phyloP scores from a whole-genome alignment of 2,329 filamentous ascomycete genomes.

The Amauroascus niger region DNA sequence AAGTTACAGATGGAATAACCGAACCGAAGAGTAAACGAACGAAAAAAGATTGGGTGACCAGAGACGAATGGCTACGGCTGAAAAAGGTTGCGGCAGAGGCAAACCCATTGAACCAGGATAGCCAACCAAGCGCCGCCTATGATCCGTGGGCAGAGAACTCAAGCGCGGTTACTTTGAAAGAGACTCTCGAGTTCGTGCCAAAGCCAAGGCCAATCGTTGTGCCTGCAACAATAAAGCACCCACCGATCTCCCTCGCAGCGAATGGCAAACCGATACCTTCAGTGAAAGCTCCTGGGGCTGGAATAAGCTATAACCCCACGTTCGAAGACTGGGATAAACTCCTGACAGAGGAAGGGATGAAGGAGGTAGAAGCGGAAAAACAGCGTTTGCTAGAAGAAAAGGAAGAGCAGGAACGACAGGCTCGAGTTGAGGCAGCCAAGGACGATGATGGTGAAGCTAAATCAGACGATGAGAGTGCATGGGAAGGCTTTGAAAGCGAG shows the following conservation, averaged over 20 bases:
- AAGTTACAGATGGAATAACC: slow-evolving; percentile 62
- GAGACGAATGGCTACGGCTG: slow-evolving; percentile 72
- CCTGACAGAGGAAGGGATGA: slow-evolving; percentile 62
- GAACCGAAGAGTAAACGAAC: slow-evolving; percentile 59
- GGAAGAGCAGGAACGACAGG: slow-evolving; percentile 56
- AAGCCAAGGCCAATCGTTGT: slow-evolving; percentile 57
- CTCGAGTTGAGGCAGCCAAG: slow-evolving; percentile 62
- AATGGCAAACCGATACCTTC: slow-evolving; percentile 70
- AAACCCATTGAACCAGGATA: slow-evolving; percentile 42
- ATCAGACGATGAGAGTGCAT: slow-evolving; percentile 82
- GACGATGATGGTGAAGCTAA: slow-evolving; percentile 64
- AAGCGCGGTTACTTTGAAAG: slow-evolving; percentile 30
- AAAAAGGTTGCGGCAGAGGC: slow-evolving; percentile 66
- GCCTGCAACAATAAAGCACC: slow-evolving; percentile 64
- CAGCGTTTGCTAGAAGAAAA: slow-evolving; percentile 59
- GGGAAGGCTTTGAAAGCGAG: slow-evolving; percentile 81
- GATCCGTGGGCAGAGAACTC: slow-evolving; percentile 64
- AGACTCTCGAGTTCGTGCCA: slow-evolving; percentile 57
- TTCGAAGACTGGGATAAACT: slow-evolving; percentile 78
- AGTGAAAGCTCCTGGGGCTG: slow-evolving; percentile 67
- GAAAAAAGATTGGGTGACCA: slow-evolving; percentile 68
- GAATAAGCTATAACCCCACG: slow-evolving; percentile 84
- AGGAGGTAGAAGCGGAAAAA: slow-evolving; percentile 68
- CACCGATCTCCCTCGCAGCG: slow-evolving; percentile 72
- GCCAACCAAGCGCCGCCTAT: slow-evolving; percentile 46